Evolutionary conservation across 805 yeast species (phyloP), one percentile per base, ranked within the genome.

Genomic region (Saturnispora sekii): DNA sequence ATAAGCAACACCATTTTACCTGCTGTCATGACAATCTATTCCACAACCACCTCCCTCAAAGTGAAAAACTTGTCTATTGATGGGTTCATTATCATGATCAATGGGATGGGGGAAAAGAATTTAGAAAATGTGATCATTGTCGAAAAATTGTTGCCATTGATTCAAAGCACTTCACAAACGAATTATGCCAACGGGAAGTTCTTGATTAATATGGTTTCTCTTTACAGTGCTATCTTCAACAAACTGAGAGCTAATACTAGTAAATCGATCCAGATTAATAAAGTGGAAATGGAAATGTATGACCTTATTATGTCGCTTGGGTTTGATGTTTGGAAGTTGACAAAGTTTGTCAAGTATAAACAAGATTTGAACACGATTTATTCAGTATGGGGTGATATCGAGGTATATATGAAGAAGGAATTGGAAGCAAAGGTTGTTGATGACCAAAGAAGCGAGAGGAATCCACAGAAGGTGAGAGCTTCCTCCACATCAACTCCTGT

Each of bases 111-210:
- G 8, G 66, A 70, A 16, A 78, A 79, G 48, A 72, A 77, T 5
- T 70, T 88, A 43, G 96, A 89, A 53, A 78, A 77, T 51, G 73
- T 76, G 43, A 75, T 84, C 2, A 75, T 88, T 31, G 70, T 72
- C 32, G 97, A 90, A 40, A 85, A 82, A 44, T 67, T 93, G 33
- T 63, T 93, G n/a, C 96, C 96, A 0, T 64, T 90, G 17, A 67
- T 90, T 46, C 61, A 61, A 41, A 61, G 59, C 17, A 64, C 69
- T 1, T 62, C 65, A 3, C 47, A 57, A 4, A 51, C 61, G 10
- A 63, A 56, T 46, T 60, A 62, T 45, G n/a, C 47, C 10, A 51
- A 51, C 36, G 29, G 43, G 4, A 57, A 54, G 38, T 53, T 64
- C 40, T 48, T 65, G 18, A 38, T 54, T 37, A 60, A 61, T 48